phyloP scores from a whole-genome alignment of 1,284 basidiomycete genomes.

The Agroathelia rolfsii region DNA sequence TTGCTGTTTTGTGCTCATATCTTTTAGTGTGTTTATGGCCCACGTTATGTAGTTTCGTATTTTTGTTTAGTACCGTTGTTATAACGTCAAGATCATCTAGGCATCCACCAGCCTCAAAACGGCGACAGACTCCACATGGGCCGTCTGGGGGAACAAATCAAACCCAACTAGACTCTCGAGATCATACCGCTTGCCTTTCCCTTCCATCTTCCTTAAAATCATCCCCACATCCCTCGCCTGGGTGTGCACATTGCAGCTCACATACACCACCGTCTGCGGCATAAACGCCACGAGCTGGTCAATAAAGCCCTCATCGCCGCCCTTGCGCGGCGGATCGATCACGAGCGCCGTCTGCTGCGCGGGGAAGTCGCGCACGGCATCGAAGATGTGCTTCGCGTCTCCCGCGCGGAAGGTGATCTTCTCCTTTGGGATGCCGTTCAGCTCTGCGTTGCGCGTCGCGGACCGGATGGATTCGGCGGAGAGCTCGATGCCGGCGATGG shows the following conservation, averaged over 20 bases:
- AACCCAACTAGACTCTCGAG: conserved; percentile 79
- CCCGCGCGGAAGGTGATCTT: conserved; percentile 52
- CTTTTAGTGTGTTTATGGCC: too few species aligned
- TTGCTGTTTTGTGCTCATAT: too few species aligned
- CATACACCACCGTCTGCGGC: conserved; percentile 72
- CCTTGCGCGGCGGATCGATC: conserved; percentile 87
- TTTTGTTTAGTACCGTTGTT: too few species aligned
- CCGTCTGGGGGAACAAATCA: conserved; percentile 91
- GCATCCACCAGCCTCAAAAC: conserved; percentile 43
- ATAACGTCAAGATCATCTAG: too few species aligned
- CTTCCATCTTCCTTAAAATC: conserved; percentile 42
- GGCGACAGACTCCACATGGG: conserved; percentile 79
- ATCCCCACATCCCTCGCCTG: conserved; percentile 79
- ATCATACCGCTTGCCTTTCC: conserved; percentile 42
- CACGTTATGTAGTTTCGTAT: too few species aligned
- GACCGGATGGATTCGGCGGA: conserved; percentile 68
- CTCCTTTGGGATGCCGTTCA: conserved; percentile 51
- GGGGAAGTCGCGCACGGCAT: conserved; percentile 58
- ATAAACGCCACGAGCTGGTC: conserved; percentile 69
- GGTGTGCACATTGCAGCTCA: conserved; percentile 90
- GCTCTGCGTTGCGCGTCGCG: conserved; percentile 71
- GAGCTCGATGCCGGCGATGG: conserved; percentile 88
- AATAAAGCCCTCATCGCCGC: conserved; percentile 78
- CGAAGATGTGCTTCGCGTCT: conserved; percentile 65
- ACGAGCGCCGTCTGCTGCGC: conserved; percentile 59